Percentiles rank a stretch among this genome's conserved stretches.
Evolutionary conservation across 257 asterid species (phyloP).

Genomic region (Rubia yunnanensis): DNA sequence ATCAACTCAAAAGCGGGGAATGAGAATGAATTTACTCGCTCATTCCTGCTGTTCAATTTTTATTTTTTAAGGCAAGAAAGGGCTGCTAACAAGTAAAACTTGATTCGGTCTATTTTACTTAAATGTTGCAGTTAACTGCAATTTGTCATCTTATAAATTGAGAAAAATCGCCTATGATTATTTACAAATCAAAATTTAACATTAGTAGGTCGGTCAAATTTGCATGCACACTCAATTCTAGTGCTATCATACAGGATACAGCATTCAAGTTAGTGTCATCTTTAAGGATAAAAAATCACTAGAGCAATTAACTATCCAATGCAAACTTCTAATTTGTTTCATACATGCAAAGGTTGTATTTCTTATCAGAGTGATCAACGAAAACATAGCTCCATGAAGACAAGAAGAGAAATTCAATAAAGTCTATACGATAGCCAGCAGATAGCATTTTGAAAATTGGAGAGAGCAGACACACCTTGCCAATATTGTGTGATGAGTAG

Average conservation of each 20-base stretch:
- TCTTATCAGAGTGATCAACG: neutral
- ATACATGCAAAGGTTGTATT: neutral
- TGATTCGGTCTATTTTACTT: neutral
- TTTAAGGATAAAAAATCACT: neutral
- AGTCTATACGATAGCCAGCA: neutral
- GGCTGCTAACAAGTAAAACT: neutral
- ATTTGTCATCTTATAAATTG: neutral
- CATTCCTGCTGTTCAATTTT: neutral
- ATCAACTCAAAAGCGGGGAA: too few relatives aligned
- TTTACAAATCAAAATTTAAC: neutral
- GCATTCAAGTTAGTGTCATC: neutral
- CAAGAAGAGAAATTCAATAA: neutral
- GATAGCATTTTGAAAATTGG: slow-evolving; percentile 6
- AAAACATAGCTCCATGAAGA: neutral
- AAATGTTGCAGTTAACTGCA: neutral
- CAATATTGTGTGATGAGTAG: slow-evolving; percentile 85
- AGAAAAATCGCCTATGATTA: neutral
- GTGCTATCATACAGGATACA: neutral
- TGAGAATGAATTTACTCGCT: neutral
- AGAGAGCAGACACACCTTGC: slow-evolving; percentile 53
- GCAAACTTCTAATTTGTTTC: neutral
- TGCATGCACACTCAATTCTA: neutral
- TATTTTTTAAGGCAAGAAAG: neutral
- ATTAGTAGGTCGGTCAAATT: neutral
- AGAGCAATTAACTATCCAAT: neutral